Conservation (phyloP, 177 flowering plant genomes). For the Vitis hybrid region DNA sequence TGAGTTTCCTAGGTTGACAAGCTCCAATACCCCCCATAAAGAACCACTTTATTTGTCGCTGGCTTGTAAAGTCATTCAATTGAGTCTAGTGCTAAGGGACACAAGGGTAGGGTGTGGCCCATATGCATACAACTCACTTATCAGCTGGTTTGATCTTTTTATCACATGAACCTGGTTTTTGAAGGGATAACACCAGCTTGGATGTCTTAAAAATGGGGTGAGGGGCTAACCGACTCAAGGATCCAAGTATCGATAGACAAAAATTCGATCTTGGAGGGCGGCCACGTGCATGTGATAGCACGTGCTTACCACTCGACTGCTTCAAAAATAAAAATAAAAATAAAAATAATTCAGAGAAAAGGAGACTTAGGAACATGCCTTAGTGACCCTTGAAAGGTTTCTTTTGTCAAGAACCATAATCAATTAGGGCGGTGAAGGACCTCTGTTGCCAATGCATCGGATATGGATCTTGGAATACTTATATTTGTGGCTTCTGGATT, state of each 20-base stretch:
- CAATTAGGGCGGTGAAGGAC: no score
- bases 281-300: constrained; percentile 33
- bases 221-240: no score
- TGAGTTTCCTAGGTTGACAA: constrained; percentile 38
- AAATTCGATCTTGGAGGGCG: not conserved
- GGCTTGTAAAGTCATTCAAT: not conserved
- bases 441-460: no score
- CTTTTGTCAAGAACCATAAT: no score
- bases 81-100: no score
- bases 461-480: no score
- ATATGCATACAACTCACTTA: no score
- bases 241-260: constrained; percentile 14
- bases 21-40: constrained; percentile 11
- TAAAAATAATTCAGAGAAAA: not conserved
- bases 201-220: not conserved
- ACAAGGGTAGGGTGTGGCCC: no score
- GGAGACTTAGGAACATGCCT: constrained; percentile 6
- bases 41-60: not conserved
- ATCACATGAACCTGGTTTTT: no score
- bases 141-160: not conserved
- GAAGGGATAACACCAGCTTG: not conserved
- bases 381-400: no score
- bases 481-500: no score
- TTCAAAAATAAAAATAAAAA: not conserved
- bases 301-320: constrained; percentile 22